Evolutionary conservation across 352 stramenopile species (phyloP), one percentile per base, ranked within the genome.

Genomic region (Pythium brachiatum): DNA sequence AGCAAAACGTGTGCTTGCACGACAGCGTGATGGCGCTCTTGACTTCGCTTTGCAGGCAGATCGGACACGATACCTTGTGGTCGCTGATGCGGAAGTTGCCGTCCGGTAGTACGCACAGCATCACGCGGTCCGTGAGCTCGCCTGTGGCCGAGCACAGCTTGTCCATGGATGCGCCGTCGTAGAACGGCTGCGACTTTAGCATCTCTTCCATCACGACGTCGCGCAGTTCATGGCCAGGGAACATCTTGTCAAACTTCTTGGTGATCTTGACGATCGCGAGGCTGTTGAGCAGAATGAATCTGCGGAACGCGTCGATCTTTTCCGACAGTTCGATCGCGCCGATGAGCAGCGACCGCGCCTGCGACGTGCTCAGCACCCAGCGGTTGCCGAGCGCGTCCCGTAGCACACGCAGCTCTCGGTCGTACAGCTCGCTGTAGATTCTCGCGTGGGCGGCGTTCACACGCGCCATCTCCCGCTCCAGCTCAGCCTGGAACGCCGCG

Each of bases 181-280:
- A 90, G 66, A 92, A 92, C 9, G 76, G 56, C 59, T 92, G 83
- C 7, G 50, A 47, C 41, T 84, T 86, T 34, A 68, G 61, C 18
- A 92, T 68, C 16, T 87, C 73, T 21, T 85, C 75, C 18, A 86
- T 61, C 11, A 89, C 66, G 27, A 57, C 32, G 2, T 53, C 23
- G 52, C 85, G 76, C 20, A 88, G 36, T 23, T 54, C 18, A 32
- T 69, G 50, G 1, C n/a, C 43, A 12, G 67, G 72, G 2, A 71
- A 66, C 0, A 68, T 38, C 53, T 93, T 93, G 70, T 89, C 83
- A 48, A 90, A 89, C 63, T 93, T 93, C 69, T 93, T 93, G 60
- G 78, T 70, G 64, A 90, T 90, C 62, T 93, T 93, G 56, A 91
- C 80, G 26, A 93, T 73, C 31, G 83, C 83, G 29, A 93, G 69